These are phyloP conservation scores for Berkeleyomyces basicola DNA, from an alignment of 2,329 filamentous ascomycete genomes.

Conservation along the genomic window DNA sequence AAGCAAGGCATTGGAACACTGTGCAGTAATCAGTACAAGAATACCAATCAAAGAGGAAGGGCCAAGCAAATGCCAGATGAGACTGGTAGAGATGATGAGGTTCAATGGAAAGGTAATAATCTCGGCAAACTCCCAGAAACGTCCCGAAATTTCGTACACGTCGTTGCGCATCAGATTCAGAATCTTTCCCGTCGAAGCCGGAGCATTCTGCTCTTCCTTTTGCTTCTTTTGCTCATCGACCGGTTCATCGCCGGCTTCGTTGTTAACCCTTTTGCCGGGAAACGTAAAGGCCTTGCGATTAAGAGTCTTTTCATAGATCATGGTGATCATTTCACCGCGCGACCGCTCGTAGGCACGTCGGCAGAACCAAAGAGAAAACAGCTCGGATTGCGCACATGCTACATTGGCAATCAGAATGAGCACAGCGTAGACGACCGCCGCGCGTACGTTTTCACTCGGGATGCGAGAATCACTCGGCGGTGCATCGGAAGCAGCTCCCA, in stretches of 20 bases:
- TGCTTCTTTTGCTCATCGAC: slow-evolving; percentile 13
- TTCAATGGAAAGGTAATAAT: slow-evolving; percentile 62
- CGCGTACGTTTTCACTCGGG: background rate
- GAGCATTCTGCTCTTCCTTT: background rate
- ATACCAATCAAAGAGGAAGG: slow-evolving; percentile 53
- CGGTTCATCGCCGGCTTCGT: slow-evolving; percentile 13
- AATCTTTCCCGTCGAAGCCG: slow-evolving; percentile 74
- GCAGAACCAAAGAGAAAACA: slow-evolving; percentile 67
- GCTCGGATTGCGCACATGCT: slow-evolving; percentile 44
- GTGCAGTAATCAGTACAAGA: slow-evolving; percentile 35
- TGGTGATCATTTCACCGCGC: slow-evolving; percentile 69
- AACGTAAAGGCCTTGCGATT: slow-evolving; percentile 40
- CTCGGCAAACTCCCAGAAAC: slow-evolving; percentile 76
- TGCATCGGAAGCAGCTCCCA: slow-evolving; percentile 1
- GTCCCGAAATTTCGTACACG: slow-evolving; percentile 65
- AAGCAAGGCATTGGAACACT: slow-evolving; percentile 51
- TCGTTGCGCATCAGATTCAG: slow-evolving; percentile 73
- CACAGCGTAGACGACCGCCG: slow-evolving; percentile 36
- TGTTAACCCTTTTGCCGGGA: slow-evolving; percentile 20
- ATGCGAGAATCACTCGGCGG: background rate
- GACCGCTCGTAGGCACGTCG: slow-evolving; percentile 70
- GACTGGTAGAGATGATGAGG: slow-evolving; percentile 52
- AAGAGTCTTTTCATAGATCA: slow-evolving; percentile 65
- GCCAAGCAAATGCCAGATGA: slow-evolving; percentile 66
- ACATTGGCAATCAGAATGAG: slow-evolving; percentile 45